Conservation (phyloP, 139 green algal genomes). For the Diplosphaera chodatii region DNA sequence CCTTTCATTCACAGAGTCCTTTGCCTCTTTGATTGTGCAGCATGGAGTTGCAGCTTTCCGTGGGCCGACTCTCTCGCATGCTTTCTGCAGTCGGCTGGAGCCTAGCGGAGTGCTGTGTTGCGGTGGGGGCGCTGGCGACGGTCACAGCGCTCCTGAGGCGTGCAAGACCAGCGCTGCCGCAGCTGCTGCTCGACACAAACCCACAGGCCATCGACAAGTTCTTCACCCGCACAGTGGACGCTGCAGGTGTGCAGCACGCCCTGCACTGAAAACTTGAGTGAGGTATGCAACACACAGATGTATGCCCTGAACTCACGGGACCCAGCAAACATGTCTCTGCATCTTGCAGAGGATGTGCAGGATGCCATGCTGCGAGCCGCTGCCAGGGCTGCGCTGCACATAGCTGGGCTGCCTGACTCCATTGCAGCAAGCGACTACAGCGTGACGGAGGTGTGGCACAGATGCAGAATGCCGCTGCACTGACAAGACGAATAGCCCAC, state of each 20-base stretch:
- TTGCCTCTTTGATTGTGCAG: too few relatives aligned
- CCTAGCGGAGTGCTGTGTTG: slow-evolving; percentile 28
- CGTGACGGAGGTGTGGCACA: slow-evolving; percentile 16
- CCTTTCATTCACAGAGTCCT: too few relatives aligned
- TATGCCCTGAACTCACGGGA: too few relatives aligned
- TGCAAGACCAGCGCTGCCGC: slow-evolving; percentile 10
- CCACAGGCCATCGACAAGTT: slow-evolving; percentile 24
- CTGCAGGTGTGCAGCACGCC: background rate
- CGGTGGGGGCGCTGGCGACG: slow-evolving; percentile 23
- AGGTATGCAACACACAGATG: too few relatives aligned
- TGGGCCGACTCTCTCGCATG: too few relatives aligned
- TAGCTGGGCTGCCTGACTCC: slow-evolving; percentile 15
- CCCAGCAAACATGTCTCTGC: too few relatives aligned
- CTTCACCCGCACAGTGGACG: slow-evolving; percentile 21
- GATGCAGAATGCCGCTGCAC: too few relatives aligned
- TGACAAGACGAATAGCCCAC: too few relatives aligned
- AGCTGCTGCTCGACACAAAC: slow-evolving; percentile 13
- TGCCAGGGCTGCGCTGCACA: slow-evolving; percentile 22
- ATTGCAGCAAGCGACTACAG: slow-evolving; percentile 21
- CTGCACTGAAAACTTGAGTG: too few relatives aligned
- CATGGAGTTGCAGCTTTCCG: too few relatives aligned
- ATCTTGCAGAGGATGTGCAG: slow-evolving; percentile 23
- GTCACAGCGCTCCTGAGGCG: slow-evolving; percentile 18
- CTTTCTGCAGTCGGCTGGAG: slow-evolving; percentile 40
- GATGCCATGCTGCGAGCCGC: slow-evolving; percentile 20